Base-by-base conservation (phyloP, 805 yeast species). In the Ogataea populi-albae region DNA sequence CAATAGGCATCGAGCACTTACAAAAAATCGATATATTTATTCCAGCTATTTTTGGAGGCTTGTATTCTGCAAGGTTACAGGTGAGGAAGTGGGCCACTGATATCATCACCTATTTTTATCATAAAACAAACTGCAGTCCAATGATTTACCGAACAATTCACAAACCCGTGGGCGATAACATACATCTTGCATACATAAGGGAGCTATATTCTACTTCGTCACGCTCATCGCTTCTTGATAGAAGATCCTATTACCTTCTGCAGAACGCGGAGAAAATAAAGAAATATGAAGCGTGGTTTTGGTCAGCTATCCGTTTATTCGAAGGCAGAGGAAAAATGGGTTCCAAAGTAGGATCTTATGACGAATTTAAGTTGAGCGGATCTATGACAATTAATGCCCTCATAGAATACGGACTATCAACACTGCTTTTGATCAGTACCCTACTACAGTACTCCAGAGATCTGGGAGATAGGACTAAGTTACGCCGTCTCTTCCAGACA, bases 341-440 rank as follows among this genome's bases (percentile, higher is more conserved):
- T 8, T 86, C 96, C 1, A 60, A 82, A 50, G 98, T 91, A 6
- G 97, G 97, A 2, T 95, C 96, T 0, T 81, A 86, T 40, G 93
- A 82, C 7, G 97, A 91, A 47, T 71, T 78, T 35, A 79, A 77
- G 40, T 58, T 71, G 5, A 64, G 68, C 2, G 75, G 78, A 0
- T 66, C 72, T 21, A 69, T 70, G 32, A 71, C 77, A 17, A 91
- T 85, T 52, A 71, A 70, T 36, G 75, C 79, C 37, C 62, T 86
- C 17, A 62, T 73, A 41, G 78, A 75, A 35, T 75, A 74, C 48
- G 71, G 75, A 26, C 57, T 72, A 26, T 66, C 76, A 11, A 69
- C 78, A 1, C 60, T 74, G 64, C 56, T 75, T 30, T 60, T 75
- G 41, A 63, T 76, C 24, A 68, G 71, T 49, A 66, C 78, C 3